Base-by-base conservation (phyloP, 352 stramenopile genomes). In the Pelagophyceae sp. region DNA sequence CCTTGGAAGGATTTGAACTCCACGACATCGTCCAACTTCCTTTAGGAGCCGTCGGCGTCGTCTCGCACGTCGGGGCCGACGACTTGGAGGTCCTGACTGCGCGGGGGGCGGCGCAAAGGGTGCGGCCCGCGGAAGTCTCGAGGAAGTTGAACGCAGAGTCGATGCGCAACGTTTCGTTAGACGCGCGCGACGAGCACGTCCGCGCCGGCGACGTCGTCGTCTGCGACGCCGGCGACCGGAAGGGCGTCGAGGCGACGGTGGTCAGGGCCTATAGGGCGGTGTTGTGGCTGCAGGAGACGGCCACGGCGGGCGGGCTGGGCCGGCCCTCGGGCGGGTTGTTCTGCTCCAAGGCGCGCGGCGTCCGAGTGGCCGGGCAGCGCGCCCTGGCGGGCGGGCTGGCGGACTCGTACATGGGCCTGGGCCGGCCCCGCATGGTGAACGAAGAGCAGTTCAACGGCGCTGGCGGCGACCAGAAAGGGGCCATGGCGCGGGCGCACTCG, bases 391-490 rank as follows among this genome's bases (percentile, higher is more conserved):
- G n/a, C 33, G 33, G 15, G 3, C 61, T 71, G 3, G 61, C 61
- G 33, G 61, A 71, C 61, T 33, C 61, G 5, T 71, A 71, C 61
- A 71, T 71, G 61, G 61, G 61, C 61, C 61, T 71, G 11, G 61
- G 61, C n/a, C 17, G 29, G 11, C 61, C 37, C 11, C 61, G 61
- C n/a, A 40, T 40, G 11, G 61, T 71, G 11, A 38, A 71, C 29
- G 61, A 71, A 31, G 61, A 71, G n/a, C 61, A 71, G 29, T 71
- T 71, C n/a, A 71, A 71, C 29, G 11, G 38, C n/a, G 38, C 45
- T 23, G 23, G 23, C 11, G 45, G 11, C 45, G 45, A 23, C 45
- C 11, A 23, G 11, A 23, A 23, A 11, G 45, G 45, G 11, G 45
- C 45, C 45, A 23, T 54, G 45, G 11, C 11, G 11, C 45, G 45